These are phyloP conservation scores for Solanum virginianum DNA, from an alignment of 257 asterid species.

Conservation along the genomic window DNA sequence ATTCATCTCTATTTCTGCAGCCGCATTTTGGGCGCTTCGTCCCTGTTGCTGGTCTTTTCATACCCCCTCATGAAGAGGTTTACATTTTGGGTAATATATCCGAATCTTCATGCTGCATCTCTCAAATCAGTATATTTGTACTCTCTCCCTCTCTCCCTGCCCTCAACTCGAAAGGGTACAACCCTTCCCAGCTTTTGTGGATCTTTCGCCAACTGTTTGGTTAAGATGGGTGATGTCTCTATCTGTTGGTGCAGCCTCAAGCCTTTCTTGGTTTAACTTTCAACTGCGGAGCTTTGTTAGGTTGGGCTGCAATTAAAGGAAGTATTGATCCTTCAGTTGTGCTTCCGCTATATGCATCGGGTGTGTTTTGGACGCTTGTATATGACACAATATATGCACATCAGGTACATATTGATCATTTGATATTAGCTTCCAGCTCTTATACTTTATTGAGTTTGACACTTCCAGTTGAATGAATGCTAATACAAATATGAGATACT, in stretches of 20 bases:
- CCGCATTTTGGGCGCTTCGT: slow-evolving; percentile 61
- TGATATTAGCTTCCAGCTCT: neutral
- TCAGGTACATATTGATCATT: slow-evolving; percentile 47
- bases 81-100: slow-evolving; percentile 64
- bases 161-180: neutral
- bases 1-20: slow-evolving; percentile 29
- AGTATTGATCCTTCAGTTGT: slow-evolving; percentile 57
- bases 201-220: neutral
- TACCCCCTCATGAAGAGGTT: slow-evolving; percentile 92
- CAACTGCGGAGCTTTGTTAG: slow-evolving; percentile 79
- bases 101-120: neutral
- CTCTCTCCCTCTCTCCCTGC: neutral
- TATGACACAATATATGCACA: slow-evolving; percentile 87
- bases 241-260: slow-evolving; percentile 66
- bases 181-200: neutral
- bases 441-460: neutral
- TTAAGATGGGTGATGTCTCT: slow-evolving; percentile 1
- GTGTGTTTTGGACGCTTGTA: slow-evolving; percentile 73
- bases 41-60: slow-evolving; percentile 54
- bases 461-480: neutral
- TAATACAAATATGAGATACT: neutral
- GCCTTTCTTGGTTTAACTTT: slow-evolving; percentile 83
- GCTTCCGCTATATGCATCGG: slow-evolving; percentile 56
- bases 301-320: slow-evolving; percentile 90
- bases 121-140: neutral